A percentile compares a stretch with the other conserved stretches of the same genome.
These are phyloP conservation scores for Collybia mongolica DNA, from an alignment of 768 basidiomycete species.

Conservation along the genomic window DNA sequence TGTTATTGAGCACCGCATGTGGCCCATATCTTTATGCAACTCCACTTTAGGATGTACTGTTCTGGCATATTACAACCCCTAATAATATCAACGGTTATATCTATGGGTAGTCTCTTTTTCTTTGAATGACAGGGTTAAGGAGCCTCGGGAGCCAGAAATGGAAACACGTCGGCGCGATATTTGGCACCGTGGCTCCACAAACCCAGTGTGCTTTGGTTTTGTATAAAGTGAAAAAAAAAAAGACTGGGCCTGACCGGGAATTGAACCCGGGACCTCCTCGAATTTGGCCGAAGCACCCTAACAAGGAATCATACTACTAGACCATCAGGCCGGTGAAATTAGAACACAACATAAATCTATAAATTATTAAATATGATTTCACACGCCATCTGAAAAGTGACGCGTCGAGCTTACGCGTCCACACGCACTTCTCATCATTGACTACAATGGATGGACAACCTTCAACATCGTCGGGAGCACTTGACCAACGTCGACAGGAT, in stretches of 20 bases:
- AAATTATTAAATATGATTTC: neutral
- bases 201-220: no score
- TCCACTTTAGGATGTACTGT: no score
- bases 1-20: no score
- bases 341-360: neutral
- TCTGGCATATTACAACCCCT: no score
- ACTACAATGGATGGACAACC: conserved; percentile 40
- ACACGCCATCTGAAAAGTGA: conserved; percentile 9
- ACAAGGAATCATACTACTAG: conserved; percentile 65
- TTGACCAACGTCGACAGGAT: conserved; percentile 73
- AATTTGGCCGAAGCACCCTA: conserved; percentile 38
- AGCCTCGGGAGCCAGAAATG: no score
- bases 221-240: no score
- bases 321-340: conserved; percentile 41
- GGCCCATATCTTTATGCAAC: no score
- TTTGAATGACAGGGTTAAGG: no score
- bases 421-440: neutral
- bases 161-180: no score
- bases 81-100: no score
- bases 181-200: no score
- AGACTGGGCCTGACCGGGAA: conserved; percentile 71
- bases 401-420: conserved; percentile 43
- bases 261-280: conserved; percentile 90
- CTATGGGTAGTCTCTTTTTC: no score
- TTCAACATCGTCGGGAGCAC: conserved; percentile 56